Evolutionary conservation across 176 grass and related monocot genomes (phyloP).

Genomic region (Aegilops bicornis): DNA sequence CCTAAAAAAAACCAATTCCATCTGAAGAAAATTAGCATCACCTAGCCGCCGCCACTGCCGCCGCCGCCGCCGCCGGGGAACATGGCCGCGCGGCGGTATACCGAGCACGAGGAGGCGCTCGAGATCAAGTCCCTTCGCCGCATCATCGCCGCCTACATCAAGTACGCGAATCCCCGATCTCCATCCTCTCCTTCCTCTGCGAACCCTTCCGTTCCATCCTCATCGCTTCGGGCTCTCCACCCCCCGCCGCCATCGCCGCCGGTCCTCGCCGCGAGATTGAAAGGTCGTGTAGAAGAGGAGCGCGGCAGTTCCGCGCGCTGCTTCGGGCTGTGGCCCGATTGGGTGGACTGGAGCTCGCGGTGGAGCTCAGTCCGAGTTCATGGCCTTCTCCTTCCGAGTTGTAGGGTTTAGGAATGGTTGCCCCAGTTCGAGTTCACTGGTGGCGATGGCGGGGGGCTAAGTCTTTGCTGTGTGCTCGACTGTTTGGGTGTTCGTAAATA

Average conservation of each 20-base stretch:
- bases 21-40: background rate
- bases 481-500: background rate
- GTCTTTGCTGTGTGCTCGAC: background rate
- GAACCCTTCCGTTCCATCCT: background rate
- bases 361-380: slow-evolving; percentile 2
- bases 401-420: no score
- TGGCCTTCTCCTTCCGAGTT: background rate
- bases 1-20: background rate
- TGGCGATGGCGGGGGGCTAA: background rate
- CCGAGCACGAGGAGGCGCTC: slow-evolving; percentile 83
- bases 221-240: background rate
- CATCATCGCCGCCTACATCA: slow-evolving; percentile 86
- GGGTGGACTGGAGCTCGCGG: background rate
- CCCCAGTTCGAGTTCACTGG: background rate
- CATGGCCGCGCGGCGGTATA: slow-evolving; percentile 81
- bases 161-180: slow-evolving; percentile 40
- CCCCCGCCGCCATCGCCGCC: background rate
- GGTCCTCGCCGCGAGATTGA: background rate
- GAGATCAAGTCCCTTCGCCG: slow-evolving; percentile 91
- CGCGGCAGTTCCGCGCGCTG: background rate
- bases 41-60: no score
- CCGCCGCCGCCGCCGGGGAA: slow-evolving; percentile 23
- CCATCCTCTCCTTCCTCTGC: background rate
- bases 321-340: background rate
- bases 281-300: background rate